phyloP scores from a whole-genome alignment of 768 basidiomycete species.

The Xerocomellus dryophilus region DNA sequence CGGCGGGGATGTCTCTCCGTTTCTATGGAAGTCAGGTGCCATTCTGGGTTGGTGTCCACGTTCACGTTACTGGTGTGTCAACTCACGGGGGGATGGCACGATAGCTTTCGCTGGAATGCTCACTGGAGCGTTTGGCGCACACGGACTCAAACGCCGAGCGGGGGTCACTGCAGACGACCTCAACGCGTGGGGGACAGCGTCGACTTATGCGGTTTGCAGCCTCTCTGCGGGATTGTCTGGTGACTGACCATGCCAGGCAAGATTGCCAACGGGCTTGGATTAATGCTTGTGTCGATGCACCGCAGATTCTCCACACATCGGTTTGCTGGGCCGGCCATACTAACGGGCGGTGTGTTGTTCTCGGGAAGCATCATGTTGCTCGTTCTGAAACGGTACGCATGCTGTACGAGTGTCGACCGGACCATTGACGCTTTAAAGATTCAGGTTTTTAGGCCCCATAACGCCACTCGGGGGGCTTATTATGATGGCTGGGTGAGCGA shows the following conservation, averaged over 20 bases:
- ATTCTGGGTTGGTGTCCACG: conserved; percentile 35
- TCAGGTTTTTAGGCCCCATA: conserved; percentile 56
- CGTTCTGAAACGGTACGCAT: conserved; percentile 45
- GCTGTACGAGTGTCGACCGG: neutral
- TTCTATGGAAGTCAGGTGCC: conserved; percentile 45
- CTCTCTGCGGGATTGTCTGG: neutral
- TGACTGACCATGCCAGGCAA: conserved; percentile 28
- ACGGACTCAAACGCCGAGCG: conserved; percentile 49
- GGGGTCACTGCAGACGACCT: conserved; percentile 51
- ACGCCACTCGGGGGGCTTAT: conserved; percentile 64
- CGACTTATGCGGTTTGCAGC: conserved; percentile 56
- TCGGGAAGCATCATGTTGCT: conserved; percentile 61
- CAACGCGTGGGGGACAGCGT: conserved; percentile 60
- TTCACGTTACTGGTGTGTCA: neutral
- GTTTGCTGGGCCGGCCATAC: conserved; percentile 68
- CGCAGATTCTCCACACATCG: conserved; percentile 54
- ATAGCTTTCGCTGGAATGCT: conserved; percentile 50
- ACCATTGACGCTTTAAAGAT: conserved; percentile 26
- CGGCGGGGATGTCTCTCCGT: conserved; percentile 12
- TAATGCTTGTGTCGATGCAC: conserved; percentile 62
- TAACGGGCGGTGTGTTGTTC: conserved; percentile 54
- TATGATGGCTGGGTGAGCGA: conserved; percentile 66
- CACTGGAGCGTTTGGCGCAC: conserved; percentile 67
- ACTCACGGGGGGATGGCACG: neutral
- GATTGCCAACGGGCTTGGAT: conserved; percentile 68